A percentile compares a stretch with the other conserved stretches of the same genome.
phyloP scores from a whole-genome alignment of 768 basidiomycete genomes.

The Mrakia gelida region DNA sequence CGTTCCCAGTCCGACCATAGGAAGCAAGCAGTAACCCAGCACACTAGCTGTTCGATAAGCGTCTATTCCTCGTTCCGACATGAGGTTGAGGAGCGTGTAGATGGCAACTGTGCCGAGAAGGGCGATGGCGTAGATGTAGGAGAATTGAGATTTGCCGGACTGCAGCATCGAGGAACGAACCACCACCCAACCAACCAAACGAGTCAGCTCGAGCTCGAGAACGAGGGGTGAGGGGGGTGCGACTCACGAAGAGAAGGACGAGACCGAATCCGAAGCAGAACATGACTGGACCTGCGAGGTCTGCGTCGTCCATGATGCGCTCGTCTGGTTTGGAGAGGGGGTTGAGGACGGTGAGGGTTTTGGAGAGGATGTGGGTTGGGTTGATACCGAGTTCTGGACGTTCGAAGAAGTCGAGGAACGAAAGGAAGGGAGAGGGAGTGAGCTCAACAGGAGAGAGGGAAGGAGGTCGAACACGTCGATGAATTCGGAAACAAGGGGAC shows the following conservation, averaged over 20 bases:
- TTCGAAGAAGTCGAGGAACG: not conserved
- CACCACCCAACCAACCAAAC: no score
- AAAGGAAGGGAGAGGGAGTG: not conserved
- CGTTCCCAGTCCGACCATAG: conserved; percentile 90
- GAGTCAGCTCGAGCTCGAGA: not conserved
- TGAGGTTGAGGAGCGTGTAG: conserved; percentile 91
- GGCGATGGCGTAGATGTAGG: conserved; percentile 96
- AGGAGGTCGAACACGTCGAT: not conserved
- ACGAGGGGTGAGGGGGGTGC: not conserved
- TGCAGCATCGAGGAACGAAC: conserved; percentile 42
- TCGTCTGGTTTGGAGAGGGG: conserved; percentile 78
- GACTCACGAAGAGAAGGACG: conserved; percentile 80
- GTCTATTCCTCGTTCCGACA: conserved; percentile 92
- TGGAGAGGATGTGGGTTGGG: conserved; percentile 88
- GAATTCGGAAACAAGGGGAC: not conserved
- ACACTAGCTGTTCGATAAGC: conserved; percentile 88
- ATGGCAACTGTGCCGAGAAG: conserved; percentile 88
- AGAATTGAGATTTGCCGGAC: conserved; percentile 98
- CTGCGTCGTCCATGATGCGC: conserved; percentile 98
- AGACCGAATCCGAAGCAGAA: conserved; percentile 94
- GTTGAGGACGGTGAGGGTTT: conserved; percentile 92
- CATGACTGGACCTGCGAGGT: conserved; percentile 90
- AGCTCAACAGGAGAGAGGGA: not conserved
- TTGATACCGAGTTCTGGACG: conserved; percentile 89
- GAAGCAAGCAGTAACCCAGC: conserved; percentile 90